Evolutionary conservation across 2,329 filamentous ascomycete genomes (phyloP), one percentile per base, ranked within the genome.

Genomic region (Cladosporium sp.): DNA sequence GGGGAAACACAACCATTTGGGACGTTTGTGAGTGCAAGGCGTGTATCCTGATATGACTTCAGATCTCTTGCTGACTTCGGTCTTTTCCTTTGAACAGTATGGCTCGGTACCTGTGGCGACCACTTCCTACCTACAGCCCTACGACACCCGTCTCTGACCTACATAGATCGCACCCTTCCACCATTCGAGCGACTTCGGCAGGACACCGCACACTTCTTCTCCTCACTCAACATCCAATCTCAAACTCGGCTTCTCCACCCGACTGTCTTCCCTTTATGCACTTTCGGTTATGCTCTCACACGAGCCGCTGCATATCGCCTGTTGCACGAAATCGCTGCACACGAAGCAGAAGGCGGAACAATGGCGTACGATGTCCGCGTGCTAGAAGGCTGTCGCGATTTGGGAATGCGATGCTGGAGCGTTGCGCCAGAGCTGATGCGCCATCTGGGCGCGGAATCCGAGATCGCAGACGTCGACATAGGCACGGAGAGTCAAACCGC

Each of bases 261-360:
- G 22, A 74, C 73, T 49, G 71, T 73, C 28, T 75, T 73, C 40
- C 76, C 76, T 0, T 73, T 78, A 25, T 78, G 76, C 64, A 77
- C 76, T 1, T 78, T 78, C 59, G 75, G 72, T 54, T 78, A 76
- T 61, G 76, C 75, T 14, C 65, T 78, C 7, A 76, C 75, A 0
- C 72, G 75, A 30, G 54, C 66, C 15, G 71, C 72, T 0, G 74
- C 75, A 0, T 37, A 55, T 5, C 65, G 65, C 3, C 66, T 76
- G 9, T 60, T 74, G 1, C 51, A 65, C 49, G 72, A 76, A 34
- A 70, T 77, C 47, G 75, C 76, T 2, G 58, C 25, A 54, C 60
- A 52, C 60, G 71, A 64, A 63, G 60, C 51, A 34, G 62, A 63
- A 62, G 69, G 61, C 30, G 70, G 70, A 36, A 67, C 63, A 3